Evolutionary conservation across 495 filamentous ascomycete species (phyloP).

Genomic region (Penicillium odoratum): DNA sequence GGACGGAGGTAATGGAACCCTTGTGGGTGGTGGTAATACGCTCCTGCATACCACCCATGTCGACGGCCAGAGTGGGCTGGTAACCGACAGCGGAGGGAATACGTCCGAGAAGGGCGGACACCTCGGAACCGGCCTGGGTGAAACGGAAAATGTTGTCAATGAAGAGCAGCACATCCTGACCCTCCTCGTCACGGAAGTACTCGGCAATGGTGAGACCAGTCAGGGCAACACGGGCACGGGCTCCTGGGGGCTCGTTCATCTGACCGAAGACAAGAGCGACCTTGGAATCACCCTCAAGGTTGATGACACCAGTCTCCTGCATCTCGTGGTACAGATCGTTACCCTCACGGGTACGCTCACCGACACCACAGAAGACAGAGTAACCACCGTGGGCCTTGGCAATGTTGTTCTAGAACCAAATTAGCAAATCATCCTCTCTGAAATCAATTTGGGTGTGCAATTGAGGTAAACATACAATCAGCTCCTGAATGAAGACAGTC

Average conservation of each 20-base stretch:
- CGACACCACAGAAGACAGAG: constrained; percentile 99
- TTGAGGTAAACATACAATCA: constrained; percentile 66
- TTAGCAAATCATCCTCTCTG: not conserved
- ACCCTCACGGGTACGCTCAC: constrained; percentile 99
- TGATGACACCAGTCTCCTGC: constrained; percentile 99
- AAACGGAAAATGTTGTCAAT: constrained; percentile 99
- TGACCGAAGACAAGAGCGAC: constrained; percentile 99
- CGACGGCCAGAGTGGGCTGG: constrained; percentile 98
- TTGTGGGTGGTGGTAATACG: constrained; percentile 99
- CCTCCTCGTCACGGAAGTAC: constrained; percentile 96
- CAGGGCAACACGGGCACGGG: constrained; percentile 98
- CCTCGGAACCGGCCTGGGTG: constrained; percentile 99
- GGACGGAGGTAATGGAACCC: constrained; percentile 99
- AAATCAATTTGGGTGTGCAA: not conserved
- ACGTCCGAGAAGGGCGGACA: constrained; percentile 98
- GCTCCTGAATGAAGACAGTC: constrained; percentile 99
- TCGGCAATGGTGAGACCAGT: constrained; percentile 90
- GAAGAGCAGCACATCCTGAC: constrained; percentile 98
- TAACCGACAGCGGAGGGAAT: constrained; percentile 99
- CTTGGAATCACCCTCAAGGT: constrained; percentile 99
- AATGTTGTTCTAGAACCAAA: constrained; percentile 81
- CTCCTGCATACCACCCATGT: constrained; percentile 99
- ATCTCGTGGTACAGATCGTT: constrained; percentile 99
- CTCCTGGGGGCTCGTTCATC: constrained; percentile 99
- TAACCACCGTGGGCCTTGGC: constrained; percentile 99